Base-by-base conservation (phyloP, 164 flowering plant genomes). In the Amborella trichopoda region DNA sequence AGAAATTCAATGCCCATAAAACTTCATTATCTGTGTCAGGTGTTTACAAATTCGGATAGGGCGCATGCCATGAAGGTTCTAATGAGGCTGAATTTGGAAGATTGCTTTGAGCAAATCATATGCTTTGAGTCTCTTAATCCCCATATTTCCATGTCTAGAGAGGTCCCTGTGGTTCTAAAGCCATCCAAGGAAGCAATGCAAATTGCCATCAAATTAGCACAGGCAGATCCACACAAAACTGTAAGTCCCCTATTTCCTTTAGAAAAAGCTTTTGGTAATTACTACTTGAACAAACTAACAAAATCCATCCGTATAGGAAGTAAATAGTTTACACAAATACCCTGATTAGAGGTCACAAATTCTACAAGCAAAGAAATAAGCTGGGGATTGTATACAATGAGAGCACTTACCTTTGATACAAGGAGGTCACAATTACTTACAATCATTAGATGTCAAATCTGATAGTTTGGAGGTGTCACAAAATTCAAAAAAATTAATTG, bases 51-150 rank as follows among this genome's bases (percentile, higher is more conserved):
- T 56, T 85, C 95, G 11, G 97, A 90, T 46, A 48, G 66, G 40
- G 64, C 33, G 9, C 97, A 90, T 47, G 91, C 95, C 17, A 52
- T 43, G 1, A 76, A 67, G 60, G 77, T 47, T 28, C 52, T 90
- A 27, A 60, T 68, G 23, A 72, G 81, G 22, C 63, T 90, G n/a
- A 90, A 81, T 44, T 25, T 90, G 19, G 61, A 52, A 13, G 91
- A 77, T 23, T 90, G 97, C 50, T 86, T 86, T 58, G 94, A 86
- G 5, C 69, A 76, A 22, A 73, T 86, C 48, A 80, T 90, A 23
- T 86, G 91, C 54, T 90, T 90, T 66, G 95, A 90, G 64, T 81
- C 97, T 0, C 63, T 90, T 52, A 90, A 90, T 26, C 97, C 91
- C 3, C 67, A 81, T 44, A 62, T 85, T 3, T 44, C 72, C 0